Evolutionary conservation across 208 protist genomes (phyloP).

Genomic region (Acanthamoeba sp.): DNA sequence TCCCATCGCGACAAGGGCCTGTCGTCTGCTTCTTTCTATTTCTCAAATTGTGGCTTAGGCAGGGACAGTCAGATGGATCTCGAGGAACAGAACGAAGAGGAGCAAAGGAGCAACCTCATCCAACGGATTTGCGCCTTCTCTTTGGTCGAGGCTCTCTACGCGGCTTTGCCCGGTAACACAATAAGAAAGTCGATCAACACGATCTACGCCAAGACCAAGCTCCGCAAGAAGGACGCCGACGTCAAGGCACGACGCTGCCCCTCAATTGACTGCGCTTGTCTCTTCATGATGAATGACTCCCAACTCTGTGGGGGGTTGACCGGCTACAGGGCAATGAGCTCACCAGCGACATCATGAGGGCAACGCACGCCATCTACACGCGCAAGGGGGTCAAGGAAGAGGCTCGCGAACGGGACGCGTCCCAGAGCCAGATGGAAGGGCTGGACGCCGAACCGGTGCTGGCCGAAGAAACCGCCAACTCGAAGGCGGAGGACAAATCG

Average conservation of each 20-base stretch:
- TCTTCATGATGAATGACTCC: no score
- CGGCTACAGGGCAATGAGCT: conserved; percentile 92
- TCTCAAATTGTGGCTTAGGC: not conserved
- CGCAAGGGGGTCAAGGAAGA: conserved; percentile 51
- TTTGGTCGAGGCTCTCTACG: conserved; percentile 91
- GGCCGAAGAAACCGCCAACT: not conserved
- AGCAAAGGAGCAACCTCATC: conserved; percentile 73
- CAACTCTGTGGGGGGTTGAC: conserved; percentile 47
- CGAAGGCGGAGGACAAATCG: not conserved
- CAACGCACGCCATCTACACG: conserved; percentile 79
- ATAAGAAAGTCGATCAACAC: conserved; percentile 88
- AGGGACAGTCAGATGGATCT: conserved; percentile 58
- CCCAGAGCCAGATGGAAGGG: not conserved
- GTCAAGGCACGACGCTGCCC: not conserved
- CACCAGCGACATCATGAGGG: conserved; percentile 90
- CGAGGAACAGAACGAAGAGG: conserved; percentile 61
- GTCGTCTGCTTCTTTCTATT: not conserved
- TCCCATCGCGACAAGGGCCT: no score
- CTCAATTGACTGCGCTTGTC: no score
- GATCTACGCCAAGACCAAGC: conserved; percentile 79
- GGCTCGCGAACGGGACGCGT: not conserved
- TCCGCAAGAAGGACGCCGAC: conserved; percentile 25
- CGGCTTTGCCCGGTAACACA: conserved; percentile 72
- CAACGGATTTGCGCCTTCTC: conserved; percentile 89
- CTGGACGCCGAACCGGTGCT: conserved; percentile 33